These are phyloP conservation scores for Groenewaldozyma salmanticensis DNA, from an alignment of 805 yeast species.

Conservation along the genomic window DNA sequence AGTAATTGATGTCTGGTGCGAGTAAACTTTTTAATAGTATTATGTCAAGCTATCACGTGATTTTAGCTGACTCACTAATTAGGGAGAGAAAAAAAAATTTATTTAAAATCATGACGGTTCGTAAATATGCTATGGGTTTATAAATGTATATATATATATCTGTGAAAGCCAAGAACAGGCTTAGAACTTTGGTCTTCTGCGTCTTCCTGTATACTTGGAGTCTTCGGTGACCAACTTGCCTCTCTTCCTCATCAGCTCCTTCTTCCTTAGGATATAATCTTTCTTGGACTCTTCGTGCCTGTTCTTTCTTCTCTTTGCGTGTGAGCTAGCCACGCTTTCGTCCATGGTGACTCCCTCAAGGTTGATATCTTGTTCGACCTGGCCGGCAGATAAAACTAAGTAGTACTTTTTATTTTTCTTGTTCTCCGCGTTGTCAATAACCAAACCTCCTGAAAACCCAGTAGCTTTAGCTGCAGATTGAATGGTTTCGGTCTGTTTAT, in stretches of 20 bases:
- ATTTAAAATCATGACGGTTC: neutral
- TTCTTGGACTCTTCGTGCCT: conserved; percentile 63
- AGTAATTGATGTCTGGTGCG: neutral
- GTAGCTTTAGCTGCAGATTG: conserved; percentile 81
- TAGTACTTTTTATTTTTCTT: conserved; percentile 87
- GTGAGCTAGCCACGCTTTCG: conserved; percentile 32
- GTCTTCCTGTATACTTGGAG: conserved; percentile 85
- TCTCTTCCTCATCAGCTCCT: conserved; percentile 83
- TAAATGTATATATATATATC: too few species aligned
- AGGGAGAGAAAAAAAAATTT: too few species aligned
- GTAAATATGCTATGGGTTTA: neutral
- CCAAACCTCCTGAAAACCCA: conserved; percentile 94
- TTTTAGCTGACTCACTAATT: neutral
- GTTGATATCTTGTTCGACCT: conserved; percentile 63
- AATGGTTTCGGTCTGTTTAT: conserved; percentile 69
- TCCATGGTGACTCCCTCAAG: conserved; percentile 77
- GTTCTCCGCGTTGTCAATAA: conserved; percentile 87
- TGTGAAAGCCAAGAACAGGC: neutral
- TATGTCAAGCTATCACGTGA: neutral
- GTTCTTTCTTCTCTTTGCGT: conserved; percentile 29
- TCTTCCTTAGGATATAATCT: conserved; percentile 81
- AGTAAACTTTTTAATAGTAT: neutral
- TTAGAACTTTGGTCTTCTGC: conserved; percentile 57
- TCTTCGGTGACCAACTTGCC: conserved; percentile 84
- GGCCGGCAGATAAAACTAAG: conserved; percentile 81